Evolutionary conservation across 1,284 basidiomycete species (phyloP).

Genomic region (Trametes versicolor): DNA sequence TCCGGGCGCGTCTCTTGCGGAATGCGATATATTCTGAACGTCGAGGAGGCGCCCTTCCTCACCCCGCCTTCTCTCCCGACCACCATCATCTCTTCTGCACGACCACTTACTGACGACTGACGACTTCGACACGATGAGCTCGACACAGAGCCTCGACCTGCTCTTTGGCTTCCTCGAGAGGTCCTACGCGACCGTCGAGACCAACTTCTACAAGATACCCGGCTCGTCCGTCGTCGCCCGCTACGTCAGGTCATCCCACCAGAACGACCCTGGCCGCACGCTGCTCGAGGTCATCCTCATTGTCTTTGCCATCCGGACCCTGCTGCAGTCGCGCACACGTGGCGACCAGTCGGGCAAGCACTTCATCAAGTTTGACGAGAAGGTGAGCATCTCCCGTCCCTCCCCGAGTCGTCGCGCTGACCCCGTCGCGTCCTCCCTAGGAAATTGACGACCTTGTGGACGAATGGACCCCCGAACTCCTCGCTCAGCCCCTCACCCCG

Average conservation of each 20-base stretch:
- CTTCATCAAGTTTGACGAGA: slow-evolving; percentile 91
- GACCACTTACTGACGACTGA: slow-evolving; percentile 19
- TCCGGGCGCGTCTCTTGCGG: slow-evolving; percentile 1
- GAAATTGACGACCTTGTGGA: slow-evolving; percentile 97
- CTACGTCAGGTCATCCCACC: slow-evolving; percentile 91
- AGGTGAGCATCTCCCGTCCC: slow-evolving; percentile 61
- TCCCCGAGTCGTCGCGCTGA: neutral
- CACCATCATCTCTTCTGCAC: slow-evolving; percentile 19
- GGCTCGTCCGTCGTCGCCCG: slow-evolving; percentile 91
- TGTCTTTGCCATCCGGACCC: slow-evolving; percentile 89
- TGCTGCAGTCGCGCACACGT: slow-evolving; percentile 90
- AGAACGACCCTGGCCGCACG: slow-evolving; percentile 92
- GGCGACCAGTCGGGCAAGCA: slow-evolving; percentile 88
- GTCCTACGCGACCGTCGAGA: slow-evolving; percentile 63
- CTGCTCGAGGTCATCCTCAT: slow-evolving; percentile 91
- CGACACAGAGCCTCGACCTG: slow-evolving; percentile 58
- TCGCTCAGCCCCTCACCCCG: slow-evolving; percentile 71
- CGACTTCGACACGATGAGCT: slow-evolving; percentile 47
- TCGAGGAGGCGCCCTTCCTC: neutral
- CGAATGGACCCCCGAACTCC: slow-evolving; percentile 93
- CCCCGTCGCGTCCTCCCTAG: slow-evolving; percentile 52
- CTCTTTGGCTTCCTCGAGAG: slow-evolving; percentile 68
- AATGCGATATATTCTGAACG: neutral
- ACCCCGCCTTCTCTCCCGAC: slow-evolving; percentile 15
- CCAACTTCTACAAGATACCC: slow-evolving; percentile 79